Evolutionary conservation across 768 basidiomycete species (phyloP).

Genomic region (Antrodiella citrinella): DNA sequence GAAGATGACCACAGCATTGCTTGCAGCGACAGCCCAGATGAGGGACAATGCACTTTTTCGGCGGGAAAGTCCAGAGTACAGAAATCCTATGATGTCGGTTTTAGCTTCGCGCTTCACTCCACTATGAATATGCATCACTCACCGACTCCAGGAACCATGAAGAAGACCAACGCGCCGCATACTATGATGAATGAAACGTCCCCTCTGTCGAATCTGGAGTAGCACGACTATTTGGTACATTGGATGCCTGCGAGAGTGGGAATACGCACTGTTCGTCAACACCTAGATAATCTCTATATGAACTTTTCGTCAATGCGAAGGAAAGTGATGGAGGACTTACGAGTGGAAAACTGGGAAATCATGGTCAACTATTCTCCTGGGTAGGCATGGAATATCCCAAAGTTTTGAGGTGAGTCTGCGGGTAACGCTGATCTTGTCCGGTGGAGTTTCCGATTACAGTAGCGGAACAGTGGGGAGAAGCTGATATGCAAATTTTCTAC

Average conservation of each 20-base stretch:
- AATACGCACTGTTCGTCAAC: neutral
- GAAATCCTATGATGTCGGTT: constrained; percentile 39
- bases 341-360: neutral
- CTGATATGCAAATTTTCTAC: too few relatives aligned
- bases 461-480: too few relatives aligned
- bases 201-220: constrained; percentile 54
- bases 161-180: constrained; percentile 60
- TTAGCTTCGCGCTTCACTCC: constrained; percentile 4
- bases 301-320: neutral
- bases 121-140: constrained; percentile 10
- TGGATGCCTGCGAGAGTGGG: neutral
- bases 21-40: constrained; percentile 68
- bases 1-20: constrained; percentile 69
- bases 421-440: too few relatives aligned
- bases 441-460: too few relatives aligned
- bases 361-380: neutral
- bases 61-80: constrained; percentile 66
- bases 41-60: constrained; percentile 65
- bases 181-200: constrained; percentile 67
- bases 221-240: neutral
- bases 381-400: neutral
- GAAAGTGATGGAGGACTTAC: neutral
- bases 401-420: too few relatives aligned
- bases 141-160: constrained; percentile 77
- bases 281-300: neutral